phyloP scores from a whole-genome alignment of 176 grass and related monocot genomes.

The Phoenix roebelenii region DNA sequence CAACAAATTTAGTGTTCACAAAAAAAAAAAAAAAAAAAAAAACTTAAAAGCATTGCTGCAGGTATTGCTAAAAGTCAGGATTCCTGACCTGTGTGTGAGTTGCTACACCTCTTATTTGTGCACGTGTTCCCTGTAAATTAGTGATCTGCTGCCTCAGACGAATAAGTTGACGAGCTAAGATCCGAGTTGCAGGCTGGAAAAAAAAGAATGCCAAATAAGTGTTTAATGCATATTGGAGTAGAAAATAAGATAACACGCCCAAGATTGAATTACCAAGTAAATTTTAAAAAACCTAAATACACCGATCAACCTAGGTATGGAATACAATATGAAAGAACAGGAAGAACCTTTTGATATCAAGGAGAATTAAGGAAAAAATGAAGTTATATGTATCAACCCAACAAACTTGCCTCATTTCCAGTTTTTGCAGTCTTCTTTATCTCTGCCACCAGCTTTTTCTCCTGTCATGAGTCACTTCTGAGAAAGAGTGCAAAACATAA shows the following conservation, averaged over 20 bases:
- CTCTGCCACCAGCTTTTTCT: constrained; percentile 97
- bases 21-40: too few relatives aligned
- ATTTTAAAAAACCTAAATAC: too few relatives aligned
- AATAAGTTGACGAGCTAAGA: constrained; percentile 90
- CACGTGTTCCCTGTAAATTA: constrained; percentile 88
- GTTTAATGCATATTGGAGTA: too few relatives aligned
- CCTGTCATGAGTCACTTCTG: constrained; percentile 36
- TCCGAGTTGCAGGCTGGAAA: constrained; percentile 81
- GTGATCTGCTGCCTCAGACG: constrained; percentile 93
- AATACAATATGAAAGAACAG: constrained; percentile 11
- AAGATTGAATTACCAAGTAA: too few relatives aligned
- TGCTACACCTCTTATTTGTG: constrained; percentile 95
- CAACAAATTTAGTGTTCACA: constrained; percentile 2
- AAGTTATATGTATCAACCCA: neutral
- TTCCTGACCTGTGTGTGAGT: constrained; percentile 79
- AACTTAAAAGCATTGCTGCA: too few relatives aligned
- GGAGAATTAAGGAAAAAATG: too few relatives aligned
- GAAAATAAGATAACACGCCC: too few relatives aligned
- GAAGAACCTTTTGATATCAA: neutral
- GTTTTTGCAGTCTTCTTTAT: constrained; percentile 96
- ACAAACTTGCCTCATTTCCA: constrained; percentile 74
- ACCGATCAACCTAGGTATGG: too few relatives aligned
- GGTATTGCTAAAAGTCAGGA: too few relatives aligned
- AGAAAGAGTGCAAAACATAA: constrained; percentile 16
- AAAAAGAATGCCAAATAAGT: too few relatives aligned